phyloP scores from a whole-genome alignment of 2,329 filamentous ascomycete genomes.

The Trematosphaeria pertusa region DNA sequence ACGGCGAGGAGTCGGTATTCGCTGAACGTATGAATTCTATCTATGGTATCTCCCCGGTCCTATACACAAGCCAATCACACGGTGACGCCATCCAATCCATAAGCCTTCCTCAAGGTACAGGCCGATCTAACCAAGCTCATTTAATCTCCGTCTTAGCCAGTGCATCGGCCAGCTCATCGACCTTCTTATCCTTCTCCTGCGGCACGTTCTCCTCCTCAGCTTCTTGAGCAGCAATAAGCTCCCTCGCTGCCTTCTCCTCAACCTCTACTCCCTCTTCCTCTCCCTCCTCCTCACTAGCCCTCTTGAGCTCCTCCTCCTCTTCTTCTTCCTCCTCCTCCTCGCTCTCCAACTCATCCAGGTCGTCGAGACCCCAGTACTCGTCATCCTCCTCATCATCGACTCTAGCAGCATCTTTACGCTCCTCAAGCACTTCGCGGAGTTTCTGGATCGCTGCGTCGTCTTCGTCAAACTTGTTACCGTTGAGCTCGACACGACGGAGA shows the following conservation, averaged over 20 bases:
- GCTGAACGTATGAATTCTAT: conserved; percentile 8
- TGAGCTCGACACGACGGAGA: conserved; percentile 87
- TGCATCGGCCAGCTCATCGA: conserved; percentile 79
- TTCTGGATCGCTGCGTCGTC: conserved; percentile 76
- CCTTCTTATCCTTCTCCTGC: conserved; percentile 74
- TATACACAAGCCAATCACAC: too few relatives aligned
- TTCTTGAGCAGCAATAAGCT: conserved; percentile 72
- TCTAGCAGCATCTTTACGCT: conserved; percentile 70
- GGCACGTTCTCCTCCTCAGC: conserved; percentile 77
- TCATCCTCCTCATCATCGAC: conserved; percentile 60
- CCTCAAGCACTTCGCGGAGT: conserved; percentile 71
- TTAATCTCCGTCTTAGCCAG: conserved; percentile 71
- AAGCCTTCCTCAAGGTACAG: too few relatives aligned
- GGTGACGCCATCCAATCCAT: too few relatives aligned
- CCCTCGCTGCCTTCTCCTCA: conserved; percentile 51
- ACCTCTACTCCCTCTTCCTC: conserved; percentile 67
- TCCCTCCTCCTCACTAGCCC: conserved; percentile 72
- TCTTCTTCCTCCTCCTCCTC: conserved; percentile 81
- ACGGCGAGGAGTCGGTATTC: too few relatives aligned
- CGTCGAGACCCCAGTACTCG: conserved; percentile 62
- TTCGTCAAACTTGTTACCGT: conserved; percentile 93
- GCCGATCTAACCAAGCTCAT: too few relatives aligned
- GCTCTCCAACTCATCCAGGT: conserved; percentile 80
- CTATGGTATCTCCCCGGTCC: conserved; percentile 17
- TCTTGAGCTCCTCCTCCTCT: conserved; percentile 67